Base-by-base conservation (phyloP, 2,329 filamentous ascomycete genomes). In the Botrytis squamosa region DNA sequence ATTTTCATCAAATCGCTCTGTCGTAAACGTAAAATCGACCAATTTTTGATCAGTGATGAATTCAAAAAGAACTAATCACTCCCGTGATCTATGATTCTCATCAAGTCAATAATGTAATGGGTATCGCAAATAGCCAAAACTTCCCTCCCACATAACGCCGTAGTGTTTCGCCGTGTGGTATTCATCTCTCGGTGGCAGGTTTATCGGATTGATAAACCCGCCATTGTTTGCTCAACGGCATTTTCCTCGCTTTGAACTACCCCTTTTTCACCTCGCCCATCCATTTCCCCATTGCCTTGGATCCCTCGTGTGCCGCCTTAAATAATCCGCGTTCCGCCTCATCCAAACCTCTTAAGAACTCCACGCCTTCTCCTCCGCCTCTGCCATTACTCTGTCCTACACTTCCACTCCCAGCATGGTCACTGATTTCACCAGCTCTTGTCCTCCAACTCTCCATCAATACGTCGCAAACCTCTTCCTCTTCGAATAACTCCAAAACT, bases 401-500 rank as follows among this genome's bases (percentile, higher is more conserved):
- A 16, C 91, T 90, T 5, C 92, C 92, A 83, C 97, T 97, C 77
- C 95, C 90, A 3, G 95, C 95, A 81, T 97, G 93, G 80, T 98
- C 89, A 9, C 93, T 93, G 69, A 98, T 93, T 76, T 97, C 93
- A 2, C 89, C 88, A 0, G 94, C 93, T 66, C 96, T 87, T 68
- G 89, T 87, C 77, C 95, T 93, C 83, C 97, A 98, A 0, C 93
- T 94, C 85, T 92, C 86, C 73, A 88, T 87, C 77, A 95, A 82
- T 33, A 96, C 89, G 76, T 93, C 90, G 29, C 88, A 87, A 81
- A 93, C 88, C 73, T 94, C 93, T 73, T 98, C 90, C 82, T 97
- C 95, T 74, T 98, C 95, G 75, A 97, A 97, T 0, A 99, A 83
- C 74, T 98, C 95, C 75, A 98, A 85, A 83, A 98, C 94, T 70